Evolutionary conservation across 176 grass and related monocot genomes (phyloP).

Genomic region (Saccharum spontaneum): DNA sequence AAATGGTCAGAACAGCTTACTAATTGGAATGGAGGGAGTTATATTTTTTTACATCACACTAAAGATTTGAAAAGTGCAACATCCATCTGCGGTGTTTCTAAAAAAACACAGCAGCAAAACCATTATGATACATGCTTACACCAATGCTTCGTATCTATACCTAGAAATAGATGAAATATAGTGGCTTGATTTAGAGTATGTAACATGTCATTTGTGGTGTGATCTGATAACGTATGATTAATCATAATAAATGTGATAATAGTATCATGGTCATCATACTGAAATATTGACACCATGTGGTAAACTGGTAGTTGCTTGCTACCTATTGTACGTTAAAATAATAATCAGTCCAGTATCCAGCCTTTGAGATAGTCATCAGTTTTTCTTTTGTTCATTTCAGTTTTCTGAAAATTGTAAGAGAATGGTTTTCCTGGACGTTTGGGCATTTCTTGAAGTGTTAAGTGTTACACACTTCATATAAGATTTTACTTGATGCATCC

Average conservation of each 20-base stretch:
- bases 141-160: not conserved
- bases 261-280: not conserved
- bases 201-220: not conserved
- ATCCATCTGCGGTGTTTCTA: not conserved
- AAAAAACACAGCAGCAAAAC: not conserved
- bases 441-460: not conserved
- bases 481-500: slow-evolving; percentile 9
- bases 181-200: slow-evolving; percentile 1
- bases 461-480: not conserved
- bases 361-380: not conserved
- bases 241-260: not conserved
- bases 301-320: not conserved
- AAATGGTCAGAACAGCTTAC: not conserved
- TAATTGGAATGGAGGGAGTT: not conserved
- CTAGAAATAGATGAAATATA: slow-evolving; percentile 5
- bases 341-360: not conserved
- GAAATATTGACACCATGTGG: slow-evolving; percentile 10
- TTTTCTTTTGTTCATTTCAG: not conserved
- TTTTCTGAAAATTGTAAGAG: slow-evolving; percentile 25
- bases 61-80: not conserved
- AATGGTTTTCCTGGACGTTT: not conserved
- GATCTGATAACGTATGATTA: not conserved
- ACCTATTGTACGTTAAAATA: slow-evolving; percentile 6
- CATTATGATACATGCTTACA: slow-evolving; percentile 14
- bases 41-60: not conserved